phyloP scores from a whole-genome alignment of 441 rosid species.

The Adansonia grandidieri region DNA sequence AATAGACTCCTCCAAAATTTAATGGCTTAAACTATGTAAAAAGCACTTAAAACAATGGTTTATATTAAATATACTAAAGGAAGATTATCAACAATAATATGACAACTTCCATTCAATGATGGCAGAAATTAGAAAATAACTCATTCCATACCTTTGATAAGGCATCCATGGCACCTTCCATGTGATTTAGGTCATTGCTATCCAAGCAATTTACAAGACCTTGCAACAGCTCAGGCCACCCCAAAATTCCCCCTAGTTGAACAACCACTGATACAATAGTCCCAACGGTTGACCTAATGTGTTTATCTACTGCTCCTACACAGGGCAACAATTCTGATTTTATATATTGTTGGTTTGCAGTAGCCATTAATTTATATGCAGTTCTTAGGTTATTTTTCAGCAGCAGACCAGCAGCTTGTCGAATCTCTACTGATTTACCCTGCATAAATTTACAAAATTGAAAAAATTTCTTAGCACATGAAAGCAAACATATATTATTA shows the following conservation, averaged over 20 bases:
- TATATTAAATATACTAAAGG: neutral
- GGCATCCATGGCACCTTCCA: constrained; percentile 99
- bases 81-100: neutral
- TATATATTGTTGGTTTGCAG: constrained; percentile 65
- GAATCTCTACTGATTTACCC: constrained; percentile 86
- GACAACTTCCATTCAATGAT: constrained; percentile 12
- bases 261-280: constrained; percentile 79
- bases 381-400: constrained; percentile 85
- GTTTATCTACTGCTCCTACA: constrained; percentile 85
- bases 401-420: constrained; percentile 97
- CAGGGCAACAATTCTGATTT: constrained; percentile 88
- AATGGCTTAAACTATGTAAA: neutral
- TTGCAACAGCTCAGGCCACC: constrained; percentile 91
- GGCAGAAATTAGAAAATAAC: constrained; percentile 18
- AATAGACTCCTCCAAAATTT: neutral
- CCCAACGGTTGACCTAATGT: constrained; percentile 90
- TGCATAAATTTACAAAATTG: constrained; percentile 30
- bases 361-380: constrained; percentile 61
- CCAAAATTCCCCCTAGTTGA: constrained; percentile 69
- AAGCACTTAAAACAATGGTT: constrained; percentile 9
- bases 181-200: constrained; percentile 81
- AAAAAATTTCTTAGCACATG: neutral
- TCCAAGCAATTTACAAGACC: constrained; percentile 88
- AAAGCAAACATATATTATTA: neutral
- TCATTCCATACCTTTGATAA: constrained; percentile 76